Percentiles rank a stretch among this genome's conserved stretches.
Evolutionary conservation across 257 asterid species (phyloP).

Genomic region (Henckelia pumila): DNA sequence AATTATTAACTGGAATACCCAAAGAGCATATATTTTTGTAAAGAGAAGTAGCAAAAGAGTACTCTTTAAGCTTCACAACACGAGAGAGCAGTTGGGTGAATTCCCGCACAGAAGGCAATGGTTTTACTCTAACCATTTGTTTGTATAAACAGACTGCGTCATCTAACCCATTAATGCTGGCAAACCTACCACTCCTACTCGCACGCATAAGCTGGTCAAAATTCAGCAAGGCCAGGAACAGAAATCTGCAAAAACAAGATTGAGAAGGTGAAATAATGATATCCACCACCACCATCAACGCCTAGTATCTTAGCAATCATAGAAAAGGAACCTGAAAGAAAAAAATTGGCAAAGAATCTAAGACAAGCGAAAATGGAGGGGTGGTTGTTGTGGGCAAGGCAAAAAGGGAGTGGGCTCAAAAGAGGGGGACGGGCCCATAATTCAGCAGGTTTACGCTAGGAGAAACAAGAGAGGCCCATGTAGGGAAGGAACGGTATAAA

Average conservation of each 20-base stretch:
- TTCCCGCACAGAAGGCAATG: background rate
- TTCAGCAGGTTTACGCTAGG: too few relatives aligned
- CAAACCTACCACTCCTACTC: background rate
- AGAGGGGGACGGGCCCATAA: too few relatives aligned
- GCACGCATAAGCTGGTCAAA: background rate
- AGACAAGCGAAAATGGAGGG: too few relatives aligned
- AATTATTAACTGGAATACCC: background rate
- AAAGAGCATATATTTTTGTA: background rate
- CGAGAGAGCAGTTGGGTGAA: background rate
- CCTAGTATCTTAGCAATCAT: too few relatives aligned
- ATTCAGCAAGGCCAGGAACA: background rate
- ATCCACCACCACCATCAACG: too few relatives aligned
- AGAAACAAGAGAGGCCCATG: too few relatives aligned
- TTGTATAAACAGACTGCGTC: background rate
- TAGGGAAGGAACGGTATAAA: too few relatives aligned
- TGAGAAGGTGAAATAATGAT: background rate
- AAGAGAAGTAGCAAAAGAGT: background rate
- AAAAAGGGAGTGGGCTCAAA: too few relatives aligned
- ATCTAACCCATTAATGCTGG: background rate
- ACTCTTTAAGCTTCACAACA: background rate
- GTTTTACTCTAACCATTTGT: background rate
- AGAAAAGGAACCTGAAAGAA: too few relatives aligned
- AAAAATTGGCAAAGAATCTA: too few relatives aligned
- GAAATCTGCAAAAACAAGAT: background rate
- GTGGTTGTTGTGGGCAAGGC: too few relatives aligned